These are phyloP conservation scores for Lactuca saligna DNA, from an alignment of 129 eudicot genomes.

Conservation along the genomic window DNA sequence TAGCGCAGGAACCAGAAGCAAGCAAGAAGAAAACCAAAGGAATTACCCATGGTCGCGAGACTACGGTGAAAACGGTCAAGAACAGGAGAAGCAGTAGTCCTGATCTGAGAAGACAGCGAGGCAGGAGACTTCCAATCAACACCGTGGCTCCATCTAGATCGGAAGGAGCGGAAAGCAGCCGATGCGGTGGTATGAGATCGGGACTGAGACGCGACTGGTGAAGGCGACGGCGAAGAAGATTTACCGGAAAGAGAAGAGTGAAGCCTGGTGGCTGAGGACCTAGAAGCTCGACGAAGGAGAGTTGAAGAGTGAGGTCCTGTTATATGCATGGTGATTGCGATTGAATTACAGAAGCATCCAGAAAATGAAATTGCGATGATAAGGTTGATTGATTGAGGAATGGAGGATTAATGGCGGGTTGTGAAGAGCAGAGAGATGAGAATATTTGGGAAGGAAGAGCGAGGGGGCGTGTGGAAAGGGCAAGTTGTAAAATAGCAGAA, in stretches of 20 bases:
- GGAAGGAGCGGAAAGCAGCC: conserved; percentile 24
- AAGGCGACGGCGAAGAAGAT: conserved; percentile 13
- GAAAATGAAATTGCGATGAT: conserved; percentile 6
- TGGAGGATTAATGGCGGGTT: conserved; percentile 18
- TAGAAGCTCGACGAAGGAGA: conserved; percentile 40
- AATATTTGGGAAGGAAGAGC: conserved; percentile 15
- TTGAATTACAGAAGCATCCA: conserved; percentile 22
- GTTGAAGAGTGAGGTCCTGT: conserved; percentile 31
- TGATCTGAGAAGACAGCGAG: conserved; percentile 34
- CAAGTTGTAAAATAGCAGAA: conserved; percentile 8
- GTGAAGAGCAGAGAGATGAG: conserved; percentile 4
- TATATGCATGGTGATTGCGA: conserved; percentile 28
- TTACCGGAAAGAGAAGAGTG: conserved; percentile 31
- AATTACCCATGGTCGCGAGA: conserved; percentile 30
- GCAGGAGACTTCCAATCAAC: conserved; percentile 40
- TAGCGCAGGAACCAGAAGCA: not conserved
- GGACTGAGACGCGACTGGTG: conserved; percentile 18
- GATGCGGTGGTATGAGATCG: conserved; percentile 35
- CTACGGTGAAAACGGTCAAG: conserved; percentile 35
- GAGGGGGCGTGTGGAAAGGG: conserved; percentile 17
- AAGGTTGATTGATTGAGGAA: not conserved
- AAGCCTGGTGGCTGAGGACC: conserved; percentile 34
- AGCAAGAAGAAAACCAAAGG: conserved; percentile 2
- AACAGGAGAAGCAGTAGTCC: conserved; percentile 34
- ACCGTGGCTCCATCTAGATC: conserved; percentile 40